Percentiles rank a stretch among this genome's conserved stretches.
Conservation (phyloP, 2,329 filamentous ascomycete species). For the Venturia oleaginea region DNA sequence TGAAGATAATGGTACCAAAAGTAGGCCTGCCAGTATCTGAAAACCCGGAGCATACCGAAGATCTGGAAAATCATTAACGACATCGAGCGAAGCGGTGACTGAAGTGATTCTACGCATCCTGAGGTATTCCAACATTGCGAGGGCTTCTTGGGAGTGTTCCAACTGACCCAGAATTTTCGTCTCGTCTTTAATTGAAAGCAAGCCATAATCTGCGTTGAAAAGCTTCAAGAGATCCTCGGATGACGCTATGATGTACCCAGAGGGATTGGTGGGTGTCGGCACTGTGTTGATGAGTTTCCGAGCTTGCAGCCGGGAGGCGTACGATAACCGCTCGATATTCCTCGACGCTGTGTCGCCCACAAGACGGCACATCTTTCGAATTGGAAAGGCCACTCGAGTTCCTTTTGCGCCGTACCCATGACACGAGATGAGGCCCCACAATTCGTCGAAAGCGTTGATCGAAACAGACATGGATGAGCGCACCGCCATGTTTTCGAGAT, state of each 20-base stretch:
- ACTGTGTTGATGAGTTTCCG: conserved; percentile 82
- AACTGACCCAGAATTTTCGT: conserved; percentile 74
- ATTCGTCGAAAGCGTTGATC: conserved; percentile 72
- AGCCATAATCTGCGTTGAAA: conserved; percentile 79
- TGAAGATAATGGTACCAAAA: conserved; percentile 72
- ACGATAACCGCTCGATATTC: conserved; percentile 81
- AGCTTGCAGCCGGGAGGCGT: conserved; percentile 74
- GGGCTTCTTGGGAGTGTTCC: conserved; percentile 69
- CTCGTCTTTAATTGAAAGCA: conserved; percentile 77
- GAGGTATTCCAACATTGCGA: conserved; percentile 78
- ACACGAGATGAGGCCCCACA: conserved; percentile 84
- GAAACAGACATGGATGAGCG: conserved; percentile 94
- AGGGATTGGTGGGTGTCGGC: conserved; percentile 71
- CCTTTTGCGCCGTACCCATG: conserved; percentile 69
- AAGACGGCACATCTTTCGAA: conserved; percentile 83
- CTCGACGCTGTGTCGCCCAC: conserved; percentile 78
- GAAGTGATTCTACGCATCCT: conserved; percentile 65
- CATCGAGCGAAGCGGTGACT: conserved; percentile 69
- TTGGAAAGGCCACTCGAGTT: conserved; percentile 87
- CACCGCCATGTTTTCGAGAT: conserved; percentile 79
- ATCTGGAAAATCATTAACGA: conserved; percentile 70
- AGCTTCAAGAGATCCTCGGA: conserved; percentile 76
- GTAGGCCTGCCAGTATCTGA: conserved; percentile 62
- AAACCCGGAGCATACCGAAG: conserved; percentile 73
- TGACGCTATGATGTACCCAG: conserved; percentile 82